phyloP scores from a whole-genome alignment of 768 basidiomycete species.

The Trametes cinnabarina region DNA sequence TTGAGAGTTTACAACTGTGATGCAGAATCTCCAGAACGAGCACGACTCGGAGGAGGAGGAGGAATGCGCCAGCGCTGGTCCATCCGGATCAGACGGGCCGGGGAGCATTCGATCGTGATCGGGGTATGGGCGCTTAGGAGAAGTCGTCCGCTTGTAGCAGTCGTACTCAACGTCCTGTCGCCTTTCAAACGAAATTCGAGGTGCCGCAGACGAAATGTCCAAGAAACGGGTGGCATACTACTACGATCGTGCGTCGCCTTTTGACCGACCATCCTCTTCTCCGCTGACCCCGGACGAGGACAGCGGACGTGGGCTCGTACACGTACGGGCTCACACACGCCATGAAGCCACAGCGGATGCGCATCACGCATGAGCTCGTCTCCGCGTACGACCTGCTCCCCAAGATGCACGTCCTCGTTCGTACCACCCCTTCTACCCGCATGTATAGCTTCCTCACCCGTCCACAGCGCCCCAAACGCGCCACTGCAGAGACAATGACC shows the following conservation, averaged over 20 bases:
- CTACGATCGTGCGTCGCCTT: constrained; percentile 57
- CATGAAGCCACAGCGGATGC: constrained; percentile 96
- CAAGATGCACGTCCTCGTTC: constrained; percentile 88
- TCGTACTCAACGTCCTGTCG: not conserved
- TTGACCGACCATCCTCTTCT: not conserved
- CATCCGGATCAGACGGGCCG: not conserved
- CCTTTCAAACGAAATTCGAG: not conserved
- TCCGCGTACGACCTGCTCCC: constrained; percentile 90
- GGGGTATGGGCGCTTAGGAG: constrained; percentile 3
- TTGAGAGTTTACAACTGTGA: no score
- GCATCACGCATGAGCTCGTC: constrained; percentile 90
- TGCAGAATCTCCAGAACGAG: no score
- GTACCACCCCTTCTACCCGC: constrained; percentile 28
- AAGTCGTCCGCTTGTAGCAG: not conserved
- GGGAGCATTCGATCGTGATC: constrained; percentile 7
- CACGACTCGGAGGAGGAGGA: no score
- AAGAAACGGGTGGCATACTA: constrained; percentile 77
- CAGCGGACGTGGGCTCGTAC: constrained; percentile 72
- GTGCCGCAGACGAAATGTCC: constrained; percentile 44
- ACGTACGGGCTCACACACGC: constrained; percentile 87
- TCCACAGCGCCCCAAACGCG: constrained; percentile 34
- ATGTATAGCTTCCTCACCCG: not conserved
- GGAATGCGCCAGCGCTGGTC: no score
- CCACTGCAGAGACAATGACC: constrained; percentile 58
- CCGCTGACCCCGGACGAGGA: not conserved